Percentiles rank a stretch among this genome's conserved stretches.
These are phyloP conservation scores for Auricularia sp. DNA, from an alignment of 768 basidiomycete species.

Conservation along the genomic window DNA sequence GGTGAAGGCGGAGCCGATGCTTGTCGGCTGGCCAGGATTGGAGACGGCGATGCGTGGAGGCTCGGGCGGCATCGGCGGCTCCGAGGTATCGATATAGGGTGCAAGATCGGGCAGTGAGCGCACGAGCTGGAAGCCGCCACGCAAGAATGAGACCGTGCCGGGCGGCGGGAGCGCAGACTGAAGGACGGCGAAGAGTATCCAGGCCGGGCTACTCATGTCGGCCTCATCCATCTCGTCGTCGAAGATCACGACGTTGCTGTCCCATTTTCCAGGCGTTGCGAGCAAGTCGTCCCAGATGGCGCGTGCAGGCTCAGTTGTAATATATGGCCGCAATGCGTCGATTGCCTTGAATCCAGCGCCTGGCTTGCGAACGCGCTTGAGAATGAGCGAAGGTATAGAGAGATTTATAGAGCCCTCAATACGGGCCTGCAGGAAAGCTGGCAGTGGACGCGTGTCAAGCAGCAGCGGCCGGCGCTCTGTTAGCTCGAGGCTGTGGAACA, in stretches of 20 bases:
- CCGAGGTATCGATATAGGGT: conserved; percentile 39
- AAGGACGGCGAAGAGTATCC: conserved; percentile 60
- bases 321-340: conserved; percentile 64
- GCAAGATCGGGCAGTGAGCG: conserved; percentile 47
- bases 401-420: conserved; percentile 69
- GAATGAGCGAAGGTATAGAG: conserved; percentile 81
- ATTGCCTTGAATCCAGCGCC: conserved; percentile 56
- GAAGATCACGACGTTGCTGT: conserved; percentile 67
- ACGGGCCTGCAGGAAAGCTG: conserved; percentile 53
- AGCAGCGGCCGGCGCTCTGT: conserved; percentile 46
- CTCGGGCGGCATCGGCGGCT: conserved; percentile 4
- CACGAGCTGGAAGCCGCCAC: conserved; percentile 59
- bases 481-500: conserved; percentile 22
- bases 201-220: conserved; percentile 50
- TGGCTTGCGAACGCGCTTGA: conserved; percentile 71
- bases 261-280: conserved; percentile 41
- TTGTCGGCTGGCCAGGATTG: not conserved
- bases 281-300: conserved; percentile 58
- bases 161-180: conserved; percentile 40
- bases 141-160: conserved; percentile 55
- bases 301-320: conserved; percentile 70
- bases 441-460: conserved; percentile 71
- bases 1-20: not conserved
- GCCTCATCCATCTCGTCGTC: conserved; percentile 67
- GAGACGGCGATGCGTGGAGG: conserved; percentile 2